These are phyloP conservation scores for Amphichorda felina DNA, from an alignment of 2,329 filamentous ascomycete genomes.

Conservation along the genomic window DNA sequence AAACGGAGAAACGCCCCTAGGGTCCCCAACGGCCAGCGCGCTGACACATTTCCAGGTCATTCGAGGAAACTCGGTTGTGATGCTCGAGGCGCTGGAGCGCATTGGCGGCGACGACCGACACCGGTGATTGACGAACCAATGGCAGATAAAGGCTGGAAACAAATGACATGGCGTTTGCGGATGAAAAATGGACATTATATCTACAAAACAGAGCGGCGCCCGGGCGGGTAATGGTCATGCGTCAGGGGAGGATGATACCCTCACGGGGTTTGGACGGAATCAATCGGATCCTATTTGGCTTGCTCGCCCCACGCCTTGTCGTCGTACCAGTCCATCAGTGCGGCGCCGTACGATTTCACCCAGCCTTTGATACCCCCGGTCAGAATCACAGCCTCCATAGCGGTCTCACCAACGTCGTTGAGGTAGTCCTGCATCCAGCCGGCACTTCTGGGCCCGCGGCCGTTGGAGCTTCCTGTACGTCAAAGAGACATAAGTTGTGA, in stretches of 20 bases:
- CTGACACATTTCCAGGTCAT: slow-evolving; percentile 53
- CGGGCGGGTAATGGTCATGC: not conserved
- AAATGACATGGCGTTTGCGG: slow-evolving; percentile 4
- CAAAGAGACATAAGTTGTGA: not conserved
- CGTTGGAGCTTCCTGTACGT: slow-evolving; percentile 36
- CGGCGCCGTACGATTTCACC: slow-evolving; percentile 28
- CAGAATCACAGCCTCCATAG: slow-evolving; percentile 35
- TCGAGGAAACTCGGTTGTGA: slow-evolving; percentile 94
- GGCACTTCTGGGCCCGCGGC: slow-evolving; percentile 40
- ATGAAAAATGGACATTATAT: slow-evolving; percentile 2
- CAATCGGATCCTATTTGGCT: not conserved
- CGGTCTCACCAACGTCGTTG: slow-evolving; percentile 20
- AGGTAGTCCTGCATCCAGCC: slow-evolving; percentile 44
- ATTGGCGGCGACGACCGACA: slow-evolving; percentile 48
- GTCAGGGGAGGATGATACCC: slow-evolving; percentile 1
- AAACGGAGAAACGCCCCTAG: not conserved
- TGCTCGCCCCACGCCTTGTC: slow-evolving; percentile 16
- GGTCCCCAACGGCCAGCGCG: not conserved
- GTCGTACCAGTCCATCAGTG: slow-evolving; percentile 35
- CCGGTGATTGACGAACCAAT: not conserved
- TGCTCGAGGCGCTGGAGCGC: slow-evolving; percentile 75
- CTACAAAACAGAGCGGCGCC: not conserved
- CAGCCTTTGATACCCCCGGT: slow-evolving; percentile 42
- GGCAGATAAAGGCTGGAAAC: too few species aligned
- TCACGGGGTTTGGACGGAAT: not conserved